A percentile compares a stretch with the other conserved stretches of the same genome.
phyloP scores from a whole-genome alignment of 139 green algal species.

The Chlorella sp. region DNA sequence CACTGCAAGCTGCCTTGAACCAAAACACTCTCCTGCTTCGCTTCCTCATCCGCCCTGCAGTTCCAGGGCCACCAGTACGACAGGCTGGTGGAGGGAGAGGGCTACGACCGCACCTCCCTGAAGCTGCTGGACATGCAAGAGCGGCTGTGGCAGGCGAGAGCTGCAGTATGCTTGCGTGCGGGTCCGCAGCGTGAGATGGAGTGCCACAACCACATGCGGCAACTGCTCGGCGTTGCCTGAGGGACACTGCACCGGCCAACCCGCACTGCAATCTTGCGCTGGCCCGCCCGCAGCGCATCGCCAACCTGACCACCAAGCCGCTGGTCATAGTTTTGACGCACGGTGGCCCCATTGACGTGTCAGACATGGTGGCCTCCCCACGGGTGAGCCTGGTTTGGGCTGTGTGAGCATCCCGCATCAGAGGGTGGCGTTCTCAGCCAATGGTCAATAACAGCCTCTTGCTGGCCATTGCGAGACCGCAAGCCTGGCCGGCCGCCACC shows the following conservation, averaged over 20 bases:
- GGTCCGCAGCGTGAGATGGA: too few species aligned
- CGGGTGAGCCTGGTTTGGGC: neutral
- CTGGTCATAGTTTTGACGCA: slow-evolving; percentile 2
- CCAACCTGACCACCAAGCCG: slow-evolving; percentile 5
- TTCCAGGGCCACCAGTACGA: neutral
- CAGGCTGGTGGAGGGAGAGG: neutral
- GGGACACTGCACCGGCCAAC: too few species aligned
- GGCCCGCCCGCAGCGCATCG: neutral
- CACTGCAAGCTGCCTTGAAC: too few species aligned
- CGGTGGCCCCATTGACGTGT: neutral
- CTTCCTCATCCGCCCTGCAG: neutral
- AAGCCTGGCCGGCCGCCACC: too few species aligned
- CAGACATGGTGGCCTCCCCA: neutral
- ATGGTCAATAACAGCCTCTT: too few species aligned
- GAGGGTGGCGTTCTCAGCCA: too few species aligned
- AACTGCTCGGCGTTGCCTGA: too few species aligned
- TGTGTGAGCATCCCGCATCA: too few species aligned
- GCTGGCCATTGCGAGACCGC: too few species aligned
- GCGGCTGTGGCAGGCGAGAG: slow-evolving; percentile 1
- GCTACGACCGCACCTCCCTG: neutral
- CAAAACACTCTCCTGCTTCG: too few species aligned
- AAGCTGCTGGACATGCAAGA: neutral
- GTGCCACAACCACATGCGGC: too few species aligned
- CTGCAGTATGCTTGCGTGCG: neutral
- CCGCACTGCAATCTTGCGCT: too few species aligned